A percentile compares a stretch with the other conserved stretches of the same genome.
Conservation (phyloP, 208 protist species). For the Wallacemonas sp. region DNA sequence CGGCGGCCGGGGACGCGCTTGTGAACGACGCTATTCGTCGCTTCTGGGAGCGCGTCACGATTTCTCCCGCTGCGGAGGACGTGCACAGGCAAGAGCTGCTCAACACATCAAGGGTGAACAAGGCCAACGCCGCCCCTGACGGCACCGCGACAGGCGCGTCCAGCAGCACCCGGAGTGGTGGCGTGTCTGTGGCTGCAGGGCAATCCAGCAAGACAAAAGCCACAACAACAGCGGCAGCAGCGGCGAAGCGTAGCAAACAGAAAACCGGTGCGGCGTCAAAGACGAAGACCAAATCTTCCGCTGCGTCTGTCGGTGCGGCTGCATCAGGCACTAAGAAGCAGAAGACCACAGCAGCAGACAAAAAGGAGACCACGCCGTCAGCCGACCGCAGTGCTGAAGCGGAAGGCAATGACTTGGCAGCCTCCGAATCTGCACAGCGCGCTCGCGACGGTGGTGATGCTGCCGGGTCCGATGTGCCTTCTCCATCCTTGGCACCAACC, state of each 20-base stretch:
- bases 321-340: no score
- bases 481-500: no score
- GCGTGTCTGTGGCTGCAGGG: no score
- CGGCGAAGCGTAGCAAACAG: not conserved
- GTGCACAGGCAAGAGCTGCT: conserved; percentile 26
- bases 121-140: not conserved
- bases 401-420: no score
- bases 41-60: conserved; percentile 82
- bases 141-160: not conserved
- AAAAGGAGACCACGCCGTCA: no score
- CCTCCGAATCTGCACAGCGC: no score
- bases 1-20: conserved; percentile 38
- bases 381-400: no score
- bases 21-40: conserved; percentile 80
- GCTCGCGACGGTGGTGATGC: no score
- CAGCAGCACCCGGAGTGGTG: not conserved
- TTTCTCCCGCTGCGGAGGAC: conserved; percentile 48
- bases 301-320: no score
- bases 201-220: no score
- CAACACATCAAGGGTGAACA: conserved; percentile 7
- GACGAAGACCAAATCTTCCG: not conserved
- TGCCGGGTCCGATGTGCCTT: no score
- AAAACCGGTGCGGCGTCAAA: not conserved
- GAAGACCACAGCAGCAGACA: no score
- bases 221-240: not conserved